phyloP scores from a whole-genome alignment of 352 stramenopile species.

The Pythium aphanidermatum region DNA sequence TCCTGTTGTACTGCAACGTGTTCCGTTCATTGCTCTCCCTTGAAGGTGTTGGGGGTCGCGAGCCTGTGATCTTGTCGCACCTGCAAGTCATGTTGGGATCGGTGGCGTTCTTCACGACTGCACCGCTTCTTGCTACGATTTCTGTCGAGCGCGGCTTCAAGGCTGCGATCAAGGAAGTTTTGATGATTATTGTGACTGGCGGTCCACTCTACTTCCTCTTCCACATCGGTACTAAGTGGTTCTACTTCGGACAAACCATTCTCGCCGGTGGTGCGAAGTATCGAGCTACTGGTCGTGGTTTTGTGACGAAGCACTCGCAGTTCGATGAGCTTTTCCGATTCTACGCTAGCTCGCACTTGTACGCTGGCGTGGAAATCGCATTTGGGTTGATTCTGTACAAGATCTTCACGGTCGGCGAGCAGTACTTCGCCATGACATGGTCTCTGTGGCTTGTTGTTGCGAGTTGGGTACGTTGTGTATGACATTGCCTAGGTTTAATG shows the following conservation, averaged over 20 bases:
- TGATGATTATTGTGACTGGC: constrained; percentile 96
- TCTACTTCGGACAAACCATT: constrained; percentile 99
- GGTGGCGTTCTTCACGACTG: constrained; percentile 96
- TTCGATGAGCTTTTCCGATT: constrained; percentile 99
- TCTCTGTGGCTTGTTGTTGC: constrained; percentile 95
- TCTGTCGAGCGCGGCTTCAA: constrained; percentile 98
- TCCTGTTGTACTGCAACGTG: constrained; percentile 96
- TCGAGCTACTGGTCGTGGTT: constrained; percentile 95
- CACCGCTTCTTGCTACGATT: constrained; percentile 96
- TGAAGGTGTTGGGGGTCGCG: constrained; percentile 88
- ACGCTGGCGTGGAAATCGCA: constrained; percentile 91
- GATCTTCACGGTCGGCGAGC: constrained; percentile 89
- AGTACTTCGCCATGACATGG: constrained; percentile 98
- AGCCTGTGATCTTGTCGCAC: constrained; percentile 92
- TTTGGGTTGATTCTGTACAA: constrained; percentile 92
- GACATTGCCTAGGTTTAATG: background rate
- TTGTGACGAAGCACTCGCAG: constrained; percentile 97
- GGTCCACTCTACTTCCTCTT: constrained; percentile 99
- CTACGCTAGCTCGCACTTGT: constrained; percentile 97
- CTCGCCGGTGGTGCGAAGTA: constrained; percentile 98
- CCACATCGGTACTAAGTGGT: constrained; percentile 99
- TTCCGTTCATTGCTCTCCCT: constrained; percentile 91
- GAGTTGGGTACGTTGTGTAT: constrained; percentile 58
- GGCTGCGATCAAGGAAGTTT: constrained; percentile 87
- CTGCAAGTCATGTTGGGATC: constrained; percentile 96